These are phyloP conservation scores for Apiospora saccharicola DNA, from an alignment of 2,329 filamentous ascomycete genomes.

Conservation along the genomic window DNA sequence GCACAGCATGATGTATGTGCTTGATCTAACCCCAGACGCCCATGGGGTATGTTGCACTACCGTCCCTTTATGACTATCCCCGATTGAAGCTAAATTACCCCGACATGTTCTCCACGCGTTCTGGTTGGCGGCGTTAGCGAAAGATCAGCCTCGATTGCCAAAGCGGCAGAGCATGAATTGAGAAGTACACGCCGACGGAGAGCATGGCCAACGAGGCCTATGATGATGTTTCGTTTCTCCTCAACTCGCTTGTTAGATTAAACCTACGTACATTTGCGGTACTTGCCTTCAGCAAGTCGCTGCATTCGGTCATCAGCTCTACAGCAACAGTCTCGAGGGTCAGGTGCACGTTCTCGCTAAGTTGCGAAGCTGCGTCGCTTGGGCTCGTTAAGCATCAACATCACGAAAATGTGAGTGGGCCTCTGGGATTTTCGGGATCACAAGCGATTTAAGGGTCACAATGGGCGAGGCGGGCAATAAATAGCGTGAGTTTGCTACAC, in stretches of 20 bases:
- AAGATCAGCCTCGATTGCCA: constrained; percentile 16
- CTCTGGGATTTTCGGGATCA: constrained; percentile 25
- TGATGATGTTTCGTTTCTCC: not conserved
- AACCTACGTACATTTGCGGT: constrained; percentile 3
- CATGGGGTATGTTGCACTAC: constrained; percentile 10
- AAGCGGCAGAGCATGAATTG: not conserved
- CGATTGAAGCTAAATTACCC: not conserved
- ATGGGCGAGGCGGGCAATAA: constrained; percentile 15
- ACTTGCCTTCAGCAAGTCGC: constrained; percentile 15
- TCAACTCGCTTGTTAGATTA: constrained; percentile 24
- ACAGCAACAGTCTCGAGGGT: constrained; percentile 1
- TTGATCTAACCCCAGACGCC: not conserved
- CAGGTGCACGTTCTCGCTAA: constrained; percentile 21
- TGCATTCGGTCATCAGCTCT: constrained; percentile 3
- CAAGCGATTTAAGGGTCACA: constrained; percentile 22
- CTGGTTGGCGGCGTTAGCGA: constrained; percentile 21
- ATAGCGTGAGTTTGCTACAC: not conserved
- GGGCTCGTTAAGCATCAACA: constrained; percentile 14
- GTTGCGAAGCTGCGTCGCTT: not conserved
- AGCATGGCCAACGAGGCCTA: constrained; percentile 1
- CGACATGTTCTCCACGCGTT: not conserved
- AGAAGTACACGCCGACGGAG: not conserved
- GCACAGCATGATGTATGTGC: not conserved
- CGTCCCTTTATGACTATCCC: not conserved
- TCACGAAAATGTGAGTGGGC: constrained; percentile 5